phyloP scores from a whole-genome alignment of 169 alveolate genomes.

The Eimeria praecox region DNA sequence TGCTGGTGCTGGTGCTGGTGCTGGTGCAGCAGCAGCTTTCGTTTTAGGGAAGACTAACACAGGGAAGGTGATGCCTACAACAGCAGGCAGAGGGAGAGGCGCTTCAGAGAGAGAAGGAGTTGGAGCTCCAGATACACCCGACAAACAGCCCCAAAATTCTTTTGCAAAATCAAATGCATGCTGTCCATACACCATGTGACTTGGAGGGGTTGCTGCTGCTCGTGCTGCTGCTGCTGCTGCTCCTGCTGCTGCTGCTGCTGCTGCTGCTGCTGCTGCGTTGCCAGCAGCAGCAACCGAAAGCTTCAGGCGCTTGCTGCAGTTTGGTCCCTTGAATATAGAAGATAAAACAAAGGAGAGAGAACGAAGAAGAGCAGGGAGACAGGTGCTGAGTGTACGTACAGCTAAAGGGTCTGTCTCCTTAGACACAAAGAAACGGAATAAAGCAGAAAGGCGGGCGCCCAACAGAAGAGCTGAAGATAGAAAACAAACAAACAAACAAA shows the following conservation, averaged over 20 bases:
- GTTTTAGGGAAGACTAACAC: neutral
- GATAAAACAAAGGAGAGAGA: neutral
- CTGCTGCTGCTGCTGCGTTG: neutral
- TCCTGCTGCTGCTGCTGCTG: neutral
- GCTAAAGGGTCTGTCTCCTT: conserved; percentile 13
- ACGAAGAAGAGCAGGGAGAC: conserved; percentile 15
- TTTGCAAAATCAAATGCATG: neutral
- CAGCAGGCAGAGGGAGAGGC: conserved; percentile 14
- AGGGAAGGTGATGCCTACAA: conserved; percentile 26
- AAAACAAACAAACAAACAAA: neutral
- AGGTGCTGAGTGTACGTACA: conserved; percentile 13
- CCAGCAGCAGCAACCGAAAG: conserved; percentile 58
- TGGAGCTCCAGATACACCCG: neutral
- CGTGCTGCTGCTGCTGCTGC: conserved; percentile 28
- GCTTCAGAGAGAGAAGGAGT: neutral
- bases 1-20: neutral
- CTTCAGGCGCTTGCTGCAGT: neutral
- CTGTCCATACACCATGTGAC: conserved; percentile 13
- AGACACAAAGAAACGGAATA: neutral
- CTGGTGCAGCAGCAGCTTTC: neutral
- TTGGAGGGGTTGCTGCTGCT: conserved; percentile 12
- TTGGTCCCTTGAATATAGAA: neutral
- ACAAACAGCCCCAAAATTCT: neutral
- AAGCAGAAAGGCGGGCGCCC: neutral
- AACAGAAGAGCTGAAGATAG: conserved; percentile 26